Conservation (phyloP, 2,329 filamentous ascomycete species). For the Aspergillus oerlinghausenensis region DNA sequence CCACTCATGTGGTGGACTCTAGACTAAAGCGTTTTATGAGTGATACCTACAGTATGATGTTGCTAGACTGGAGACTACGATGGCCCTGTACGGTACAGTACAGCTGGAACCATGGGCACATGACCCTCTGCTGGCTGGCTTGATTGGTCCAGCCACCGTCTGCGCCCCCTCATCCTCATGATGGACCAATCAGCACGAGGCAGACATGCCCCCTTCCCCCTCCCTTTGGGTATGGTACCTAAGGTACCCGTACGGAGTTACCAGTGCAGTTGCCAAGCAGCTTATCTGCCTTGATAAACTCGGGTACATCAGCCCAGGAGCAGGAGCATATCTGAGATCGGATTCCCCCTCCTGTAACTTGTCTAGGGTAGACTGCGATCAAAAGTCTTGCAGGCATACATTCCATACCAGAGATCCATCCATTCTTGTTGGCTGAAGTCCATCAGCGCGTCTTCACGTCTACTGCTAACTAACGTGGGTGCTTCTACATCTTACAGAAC, state of each 20-base stretch:
- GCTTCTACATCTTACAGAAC: not conserved
- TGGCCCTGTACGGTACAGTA: conserved; percentile 5
- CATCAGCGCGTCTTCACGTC: not conserved
- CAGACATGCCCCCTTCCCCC: too few relatives aligned
- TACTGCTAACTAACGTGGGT: not conserved
- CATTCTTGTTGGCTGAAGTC: not conserved
- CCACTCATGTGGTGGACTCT: not conserved
- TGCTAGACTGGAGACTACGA: conserved; percentile 1
- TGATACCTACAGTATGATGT: not conserved
- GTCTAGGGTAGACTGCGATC: not conserved
- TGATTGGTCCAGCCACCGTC: not conserved
- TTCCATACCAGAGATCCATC: not conserved
- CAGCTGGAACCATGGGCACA: not conserved
- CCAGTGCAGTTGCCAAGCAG: not conserved
- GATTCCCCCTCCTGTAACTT: not conserved
- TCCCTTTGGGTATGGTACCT: not conserved
- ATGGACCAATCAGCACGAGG: not conserved
- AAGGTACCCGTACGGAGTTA: not conserved
- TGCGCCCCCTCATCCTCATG: not conserved
- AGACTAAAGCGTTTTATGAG: too few relatives aligned
- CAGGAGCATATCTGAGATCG: not conserved
- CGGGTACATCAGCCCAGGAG: too few relatives aligned
- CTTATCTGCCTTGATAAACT: not conserved
- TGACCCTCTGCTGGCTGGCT: not conserved
- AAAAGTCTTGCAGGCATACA: not conserved